A percentile compares a stretch with the other conserved stretches of the same genome.
Conservation (phyloP, 2,329 filamentous ascomycete genomes). For the Colletotrichum caudatum region DNA sequence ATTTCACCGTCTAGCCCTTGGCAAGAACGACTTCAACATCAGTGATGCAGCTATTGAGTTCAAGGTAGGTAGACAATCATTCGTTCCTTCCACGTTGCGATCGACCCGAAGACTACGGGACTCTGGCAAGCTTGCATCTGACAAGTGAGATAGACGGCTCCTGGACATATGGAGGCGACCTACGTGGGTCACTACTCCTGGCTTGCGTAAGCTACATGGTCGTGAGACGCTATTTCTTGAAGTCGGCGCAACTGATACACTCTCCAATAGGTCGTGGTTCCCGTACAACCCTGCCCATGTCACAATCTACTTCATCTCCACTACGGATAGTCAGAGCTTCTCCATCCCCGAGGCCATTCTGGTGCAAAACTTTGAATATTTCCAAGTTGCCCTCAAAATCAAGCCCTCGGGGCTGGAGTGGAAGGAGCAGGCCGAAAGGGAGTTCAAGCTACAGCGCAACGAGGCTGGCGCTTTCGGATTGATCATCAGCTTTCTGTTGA, state of each 20-base stretch:
- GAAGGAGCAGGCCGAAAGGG: conserved; percentile 12
- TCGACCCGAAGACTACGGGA: neutral
- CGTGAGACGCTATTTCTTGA: too few relatives aligned
- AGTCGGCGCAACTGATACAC: neutral
- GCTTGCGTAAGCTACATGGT: conserved; percentile 11
- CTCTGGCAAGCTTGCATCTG: neutral
- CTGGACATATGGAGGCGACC: conserved; percentile 5
- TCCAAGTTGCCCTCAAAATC: neutral
- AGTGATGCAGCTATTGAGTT: conserved; percentile 4
- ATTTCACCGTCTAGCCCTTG: neutral
- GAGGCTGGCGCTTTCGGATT: conserved; percentile 18
- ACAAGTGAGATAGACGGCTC: conserved; percentile 11
- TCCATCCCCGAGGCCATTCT: conserved; percentile 21
- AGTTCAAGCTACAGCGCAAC: neutral
- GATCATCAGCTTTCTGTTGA: conserved; percentile 28
- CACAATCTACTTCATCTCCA: conserved; percentile 4
- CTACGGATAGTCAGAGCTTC: neutral
- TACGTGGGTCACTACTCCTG: conserved; percentile 23
- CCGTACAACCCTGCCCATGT: conserved; percentile 25
- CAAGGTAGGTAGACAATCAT: conserved; percentile 18
- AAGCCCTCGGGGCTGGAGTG: neutral
- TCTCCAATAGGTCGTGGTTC: conserved; percentile 22
- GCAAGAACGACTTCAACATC: conserved; percentile 6
- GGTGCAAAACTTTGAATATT: conserved; percentile 6
- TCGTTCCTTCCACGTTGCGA: neutral